A percentile compares a stretch with the other conserved stretches of the same genome.
Conservation (phyloP, 2,329 filamentous ascomycete genomes). For the Pyricularia grisea region DNA sequence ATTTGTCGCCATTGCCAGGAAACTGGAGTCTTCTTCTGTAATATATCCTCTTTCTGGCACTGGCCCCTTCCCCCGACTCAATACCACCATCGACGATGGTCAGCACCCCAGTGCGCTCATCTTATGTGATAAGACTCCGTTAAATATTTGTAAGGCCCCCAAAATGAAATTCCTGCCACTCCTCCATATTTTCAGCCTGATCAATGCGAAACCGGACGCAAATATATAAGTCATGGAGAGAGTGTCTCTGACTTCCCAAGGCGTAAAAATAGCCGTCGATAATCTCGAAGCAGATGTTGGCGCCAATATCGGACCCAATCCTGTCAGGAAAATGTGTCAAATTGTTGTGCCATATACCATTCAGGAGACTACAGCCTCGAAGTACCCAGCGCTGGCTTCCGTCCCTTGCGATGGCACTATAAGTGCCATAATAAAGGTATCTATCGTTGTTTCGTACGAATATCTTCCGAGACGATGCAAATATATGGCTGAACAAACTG, state of each 20-base stretch:
- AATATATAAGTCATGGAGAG: conserved; percentile 57
- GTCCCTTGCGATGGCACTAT: conserved; percentile 41
- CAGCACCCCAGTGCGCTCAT: conserved; percentile 48
- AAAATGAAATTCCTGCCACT: conserved; percentile 57
- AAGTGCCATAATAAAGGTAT: conserved; percentile 58
- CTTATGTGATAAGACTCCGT: conserved; percentile 56
- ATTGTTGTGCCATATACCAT: background rate
- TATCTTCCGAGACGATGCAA: conserved; percentile 42
- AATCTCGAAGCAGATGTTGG: conserved; percentile 65
- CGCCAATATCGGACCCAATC: conserved; percentile 55
- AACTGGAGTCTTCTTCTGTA: conserved; percentile 50
- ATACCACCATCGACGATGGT: conserved; percentile 59
- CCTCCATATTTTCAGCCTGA: conserved; percentile 31
- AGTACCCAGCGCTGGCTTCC: conserved; percentile 56
- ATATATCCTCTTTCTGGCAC: conserved; percentile 50
- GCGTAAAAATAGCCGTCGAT: conserved; percentile 58
- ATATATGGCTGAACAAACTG: conserved; percentile 29
- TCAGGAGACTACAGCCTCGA: conserved; percentile 36
- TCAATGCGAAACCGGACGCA: conserved; percentile 53
- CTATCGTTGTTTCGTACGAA: conserved; percentile 57
- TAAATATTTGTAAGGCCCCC: conserved; percentile 67
- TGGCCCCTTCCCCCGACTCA: conserved; percentile 48
- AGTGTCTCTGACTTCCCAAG: conserved; percentile 54
- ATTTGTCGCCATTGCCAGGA: background rate
- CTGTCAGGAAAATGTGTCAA: conserved; percentile 44